Evolutionary conservation across 164 flowering plant species (phyloP).

Genomic region (Warburgia ugandensis): DNA sequence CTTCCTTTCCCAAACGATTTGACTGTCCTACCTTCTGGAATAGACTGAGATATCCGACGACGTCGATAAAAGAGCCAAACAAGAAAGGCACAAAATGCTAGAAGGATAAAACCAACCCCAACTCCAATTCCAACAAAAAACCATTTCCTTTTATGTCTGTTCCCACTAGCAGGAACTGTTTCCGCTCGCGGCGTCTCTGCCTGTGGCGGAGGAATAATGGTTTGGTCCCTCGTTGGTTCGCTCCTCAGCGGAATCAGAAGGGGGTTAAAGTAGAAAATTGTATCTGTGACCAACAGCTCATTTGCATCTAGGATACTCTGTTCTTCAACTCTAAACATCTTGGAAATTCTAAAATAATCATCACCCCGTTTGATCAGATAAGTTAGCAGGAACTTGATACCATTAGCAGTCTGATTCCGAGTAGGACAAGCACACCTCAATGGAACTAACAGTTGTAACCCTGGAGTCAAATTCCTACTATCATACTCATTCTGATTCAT

Average conservation of each 20-base stretch:
- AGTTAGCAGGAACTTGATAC: slow-evolving; percentile 39
- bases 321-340: slow-evolving; percentile 25
- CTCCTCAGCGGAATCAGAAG: slow-evolving; percentile 45
- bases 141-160: slow-evolving; percentile 34
- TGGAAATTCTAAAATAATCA: slow-evolving; percentile 20
- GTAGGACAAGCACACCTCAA: slow-evolving; percentile 61
- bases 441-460: slow-evolving; percentile 32
- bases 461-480: slow-evolving; percentile 13
- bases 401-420: slow-evolving; percentile 28
- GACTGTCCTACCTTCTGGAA: neutral
- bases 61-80: slow-evolving; percentile 21
- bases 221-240: slow-evolving; percentile 18
- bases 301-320: slow-evolving; percentile 40
- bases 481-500: slow-evolving; percentile 34
- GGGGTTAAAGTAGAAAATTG: slow-evolving; percentile 39
- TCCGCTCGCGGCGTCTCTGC: neutral
- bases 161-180: neutral
- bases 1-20: slow-evolving; percentile 11
- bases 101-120: slow-evolving; percentile 33
- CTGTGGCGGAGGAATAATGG: slow-evolving; percentile 1
- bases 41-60: slow-evolving; percentile 1
- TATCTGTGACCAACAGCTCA: slow-evolving; percentile 8
- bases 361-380: slow-evolving; percentile 34
- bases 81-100: slow-evolving; percentile 15
- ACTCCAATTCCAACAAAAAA: slow-evolving; percentile 50